Percentiles rank a stretch among this genome's conserved stretches.
Evolutionary conservation across 352 stramenopile genomes (phyloP).

Genomic region (Aphanomyces astaci): DNA sequence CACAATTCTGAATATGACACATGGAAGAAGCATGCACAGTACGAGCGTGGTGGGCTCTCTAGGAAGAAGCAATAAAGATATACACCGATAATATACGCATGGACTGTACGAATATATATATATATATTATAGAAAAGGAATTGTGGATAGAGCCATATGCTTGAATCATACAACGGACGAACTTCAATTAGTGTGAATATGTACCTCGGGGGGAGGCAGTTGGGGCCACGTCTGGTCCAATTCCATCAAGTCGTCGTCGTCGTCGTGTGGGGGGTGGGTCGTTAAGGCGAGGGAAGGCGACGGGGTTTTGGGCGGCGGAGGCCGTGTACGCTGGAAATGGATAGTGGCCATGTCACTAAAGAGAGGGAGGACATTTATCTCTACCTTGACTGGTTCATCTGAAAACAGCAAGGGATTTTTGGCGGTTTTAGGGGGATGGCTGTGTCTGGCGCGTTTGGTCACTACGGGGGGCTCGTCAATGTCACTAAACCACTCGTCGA

Average conservation of each 20-base stretch:
- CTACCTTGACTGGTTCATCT: no score
- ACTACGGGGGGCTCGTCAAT: conserved; percentile 6
- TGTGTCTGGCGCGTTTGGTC: not conserved
- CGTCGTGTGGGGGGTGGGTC: not conserved
- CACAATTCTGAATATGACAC: no score
- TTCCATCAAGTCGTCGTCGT: conserved; percentile 26
- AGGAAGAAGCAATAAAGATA: not conserved
- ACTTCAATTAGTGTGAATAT: no score
- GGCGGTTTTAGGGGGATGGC: no score
- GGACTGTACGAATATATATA: no score
- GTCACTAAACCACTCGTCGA: conserved; percentile 58
- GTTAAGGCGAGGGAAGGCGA: not conserved
- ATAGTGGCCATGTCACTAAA: conserved; percentile 28
- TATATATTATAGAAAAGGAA: no score
- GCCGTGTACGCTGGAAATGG: not conserved
- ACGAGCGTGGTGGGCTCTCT: not conserved
- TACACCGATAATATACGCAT: no score
- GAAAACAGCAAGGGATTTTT: conserved; percentile 11
- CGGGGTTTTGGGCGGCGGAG: not conserved
- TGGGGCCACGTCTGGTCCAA: conserved; percentile 42
- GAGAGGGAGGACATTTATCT: not conserved
- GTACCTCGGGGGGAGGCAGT: conserved; percentile 38
- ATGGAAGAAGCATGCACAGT: no score
- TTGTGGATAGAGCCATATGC: no score
- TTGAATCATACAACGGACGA: no score